Percentiles rank a stretch among this genome's conserved stretches.
phyloP scores from a whole-genome alignment of 2,329 filamentous ascomycete species.

The Cordyceps cicadae region DNA sequence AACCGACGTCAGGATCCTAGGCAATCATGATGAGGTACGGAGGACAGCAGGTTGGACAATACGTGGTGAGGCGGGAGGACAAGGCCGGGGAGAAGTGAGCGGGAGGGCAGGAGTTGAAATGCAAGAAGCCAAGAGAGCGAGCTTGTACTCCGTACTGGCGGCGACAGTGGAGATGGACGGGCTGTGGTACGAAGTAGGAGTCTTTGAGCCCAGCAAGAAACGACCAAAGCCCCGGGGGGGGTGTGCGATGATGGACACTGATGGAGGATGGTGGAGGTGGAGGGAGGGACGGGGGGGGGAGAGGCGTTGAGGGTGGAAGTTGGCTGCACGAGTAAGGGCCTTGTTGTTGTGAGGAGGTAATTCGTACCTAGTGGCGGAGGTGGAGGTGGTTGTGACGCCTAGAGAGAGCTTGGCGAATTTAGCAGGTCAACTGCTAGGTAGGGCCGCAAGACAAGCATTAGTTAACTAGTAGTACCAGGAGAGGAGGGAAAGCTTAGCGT shows the following conservation, averaged over 20 bases:
- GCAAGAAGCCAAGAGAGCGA: background rate
- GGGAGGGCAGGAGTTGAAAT: conserved; percentile 7
- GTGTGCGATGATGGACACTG: background rate
- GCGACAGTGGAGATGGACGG: conserved; percentile 2
- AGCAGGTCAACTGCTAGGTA: too few relatives aligned
- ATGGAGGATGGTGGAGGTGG: too few relatives aligned
- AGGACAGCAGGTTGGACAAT: background rate
- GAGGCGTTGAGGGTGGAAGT: too few relatives aligned
- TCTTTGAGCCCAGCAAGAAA: background rate
- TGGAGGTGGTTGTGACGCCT: too few relatives aligned
- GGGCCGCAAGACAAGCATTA: too few relatives aligned
- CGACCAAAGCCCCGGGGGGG: background rate
- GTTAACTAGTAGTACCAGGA: too few relatives aligned
- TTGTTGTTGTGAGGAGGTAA: too few relatives aligned
- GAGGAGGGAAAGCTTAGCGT: too few relatives aligned
- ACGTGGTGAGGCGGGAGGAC: background rate
- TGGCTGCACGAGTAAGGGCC: too few relatives aligned
- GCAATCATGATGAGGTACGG: conserved; percentile 5
- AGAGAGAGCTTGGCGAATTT: too few relatives aligned
- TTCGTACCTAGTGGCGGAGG: too few relatives aligned
- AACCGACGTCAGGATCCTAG: background rate
- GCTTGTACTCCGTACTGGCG: background rate
- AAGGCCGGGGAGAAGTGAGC: background rate
- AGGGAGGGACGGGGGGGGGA: background rate
- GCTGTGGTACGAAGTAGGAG: background rate